Evolutionary conservation across 805 yeast species (phyloP).

Genomic region (Spathaspora hagerdaliae): DNA sequence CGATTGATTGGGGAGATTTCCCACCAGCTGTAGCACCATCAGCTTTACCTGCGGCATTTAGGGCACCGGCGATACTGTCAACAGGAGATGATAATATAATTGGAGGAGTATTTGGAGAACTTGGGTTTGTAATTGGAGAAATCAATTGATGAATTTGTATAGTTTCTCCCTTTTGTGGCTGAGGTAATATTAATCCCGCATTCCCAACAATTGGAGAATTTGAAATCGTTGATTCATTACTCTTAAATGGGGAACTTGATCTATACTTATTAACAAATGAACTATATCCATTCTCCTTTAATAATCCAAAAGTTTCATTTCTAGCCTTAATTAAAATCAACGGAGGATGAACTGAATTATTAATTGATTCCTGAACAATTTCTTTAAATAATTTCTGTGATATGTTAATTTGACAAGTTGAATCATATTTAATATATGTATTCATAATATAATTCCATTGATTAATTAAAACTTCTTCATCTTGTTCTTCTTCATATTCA

Average conservation of each 20-base stretch:
- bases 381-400: constrained; percentile 35
- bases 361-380: constrained; percentile 15
- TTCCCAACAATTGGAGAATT: background rate
- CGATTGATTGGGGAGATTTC: background rate
- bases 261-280: constrained; percentile 8
- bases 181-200: background rate
- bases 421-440: constrained; percentile 35
- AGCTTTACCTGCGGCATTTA: too few relatives aligned
- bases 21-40: background rate
- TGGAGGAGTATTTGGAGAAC: background rate
- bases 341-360: constrained; percentile 22
- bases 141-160: background rate
- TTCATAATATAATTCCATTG: constrained; percentile 40
- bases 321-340: constrained; percentile 22
- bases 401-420: constrained; percentile 48
- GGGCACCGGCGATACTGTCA: too few relatives aligned
- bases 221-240: background rate
- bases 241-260: background rate
- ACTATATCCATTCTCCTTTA: constrained; percentile 31
- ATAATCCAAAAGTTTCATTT: constrained; percentile 26
- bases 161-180: background rate
- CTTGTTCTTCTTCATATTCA: constrained; percentile 1
- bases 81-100: background rate
- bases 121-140: background rate
- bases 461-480: constrained; percentile 1